These are phyloP conservation scores for Triticum timopheevii DNA, from an alignment of 176 grass and related monocot species.

Conservation along the genomic window DNA sequence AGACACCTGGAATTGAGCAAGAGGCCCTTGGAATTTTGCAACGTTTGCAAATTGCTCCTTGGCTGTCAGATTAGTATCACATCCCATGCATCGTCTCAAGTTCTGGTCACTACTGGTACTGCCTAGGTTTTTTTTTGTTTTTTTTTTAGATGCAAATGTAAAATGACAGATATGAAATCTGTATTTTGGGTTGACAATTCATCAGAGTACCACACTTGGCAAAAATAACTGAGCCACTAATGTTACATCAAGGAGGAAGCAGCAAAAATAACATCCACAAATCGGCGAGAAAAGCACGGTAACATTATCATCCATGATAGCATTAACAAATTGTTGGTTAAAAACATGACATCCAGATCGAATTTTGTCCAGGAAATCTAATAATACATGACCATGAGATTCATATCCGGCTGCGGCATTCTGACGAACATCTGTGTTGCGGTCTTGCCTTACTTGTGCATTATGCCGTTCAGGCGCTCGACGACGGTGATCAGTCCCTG, in stretches of 20 bases:
- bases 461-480: constrained; percentile 76
- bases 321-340: too few species aligned
- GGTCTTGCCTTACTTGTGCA: background rate
- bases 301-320: too few species aligned
- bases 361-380: background rate
- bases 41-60: background rate
- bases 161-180: background rate
- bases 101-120: too few species aligned
- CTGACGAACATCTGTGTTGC: constrained; percentile 14
- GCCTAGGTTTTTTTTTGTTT: too few species aligned
- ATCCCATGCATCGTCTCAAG: too few species aligned
- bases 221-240: background rate
- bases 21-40: background rate
- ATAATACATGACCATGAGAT: background rate
- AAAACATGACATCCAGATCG: background rate
- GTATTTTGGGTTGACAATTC: background rate
- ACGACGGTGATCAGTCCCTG: constrained; percentile 69
- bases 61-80: background rate
- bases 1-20: constrained; percentile 14
- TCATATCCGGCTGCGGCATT: background rate
- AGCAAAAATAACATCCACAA: too few species aligned
- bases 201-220: background rate
- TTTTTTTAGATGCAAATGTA: background rate
- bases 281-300: too few species aligned
- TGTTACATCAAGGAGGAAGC: background rate